Evolutionary conservation across 768 basidiomycete genomes (phyloP).

Genomic region (Chalciporus piperatus): DNA sequence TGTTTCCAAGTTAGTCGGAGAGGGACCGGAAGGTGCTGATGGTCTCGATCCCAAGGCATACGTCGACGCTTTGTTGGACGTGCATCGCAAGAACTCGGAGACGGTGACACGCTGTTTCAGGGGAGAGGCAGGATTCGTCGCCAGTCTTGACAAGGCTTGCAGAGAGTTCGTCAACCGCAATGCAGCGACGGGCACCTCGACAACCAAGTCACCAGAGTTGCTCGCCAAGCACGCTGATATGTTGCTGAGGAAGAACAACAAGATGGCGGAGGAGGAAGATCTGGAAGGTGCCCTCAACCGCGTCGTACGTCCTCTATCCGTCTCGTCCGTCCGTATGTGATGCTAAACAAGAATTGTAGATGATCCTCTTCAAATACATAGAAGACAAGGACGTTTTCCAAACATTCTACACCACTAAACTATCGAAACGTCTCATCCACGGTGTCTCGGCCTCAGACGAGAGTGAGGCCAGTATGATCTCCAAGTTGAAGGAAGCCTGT

Average conservation of each 20-base stretch:
- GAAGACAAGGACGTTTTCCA: slow-evolving; percentile 99
- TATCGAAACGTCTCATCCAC: slow-evolving; percentile 90
- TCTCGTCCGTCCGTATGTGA: not conserved
- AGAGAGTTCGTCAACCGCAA: slow-evolving; percentile 95
- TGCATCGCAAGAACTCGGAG: slow-evolving; percentile 89
- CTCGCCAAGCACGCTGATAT: slow-evolving; percentile 91
- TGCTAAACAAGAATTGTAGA: slow-evolving; percentile 46
- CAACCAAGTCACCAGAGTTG: slow-evolving; percentile 86
- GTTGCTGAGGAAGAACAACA: slow-evolving; percentile 90
- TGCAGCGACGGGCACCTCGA: slow-evolving; percentile 79
- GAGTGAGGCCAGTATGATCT: slow-evolving; percentile 96
- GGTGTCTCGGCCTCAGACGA: slow-evolving; percentile 93
- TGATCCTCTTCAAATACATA: slow-evolving; percentile 97
- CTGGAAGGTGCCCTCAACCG: slow-evolving; percentile 87
- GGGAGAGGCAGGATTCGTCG: slow-evolving; percentile 91
- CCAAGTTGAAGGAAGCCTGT: slow-evolving; percentile 93
- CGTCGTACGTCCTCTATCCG: slow-evolving; percentile 55
- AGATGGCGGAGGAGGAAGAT: slow-evolving; percentile 88
- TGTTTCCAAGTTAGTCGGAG: slow-evolving; percentile 65
- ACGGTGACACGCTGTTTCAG: slow-evolving; percentile 86
- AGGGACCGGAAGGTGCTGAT: slow-evolving; percentile 52
- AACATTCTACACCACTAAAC: slow-evolving; percentile 92
- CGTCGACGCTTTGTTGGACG: slow-evolving; percentile 87
- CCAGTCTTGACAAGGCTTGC: slow-evolving; percentile 92
- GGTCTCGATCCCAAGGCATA: slow-evolving; percentile 89